Evolutionary conservation across 768 basidiomycete genomes (phyloP), one percentile per base, ranked within the genome.

Genomic region (Lactarius sanguifluus): DNA sequence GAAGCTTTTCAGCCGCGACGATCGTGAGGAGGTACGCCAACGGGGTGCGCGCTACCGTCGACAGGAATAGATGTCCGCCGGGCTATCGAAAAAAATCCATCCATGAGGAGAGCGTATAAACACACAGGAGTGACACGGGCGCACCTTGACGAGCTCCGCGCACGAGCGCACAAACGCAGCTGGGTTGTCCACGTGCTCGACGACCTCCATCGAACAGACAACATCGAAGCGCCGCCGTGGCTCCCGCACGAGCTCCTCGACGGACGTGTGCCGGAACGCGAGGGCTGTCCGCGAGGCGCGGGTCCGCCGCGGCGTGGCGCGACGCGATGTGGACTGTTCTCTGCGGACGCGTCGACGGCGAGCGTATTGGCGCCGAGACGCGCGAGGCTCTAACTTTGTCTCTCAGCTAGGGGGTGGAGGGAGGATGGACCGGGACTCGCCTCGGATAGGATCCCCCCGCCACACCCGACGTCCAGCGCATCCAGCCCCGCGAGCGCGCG

Each of bases 141-240:
- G 50, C 69, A 94, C 96, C 80, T 97, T 98, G 70, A 96, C 85
- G 36, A 98, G 83, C 65, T 89, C 82, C 0, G 91, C 91, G 70
- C 94, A 90, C 45, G 89, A 86, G 34, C 84, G 80, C 58, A 99
- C 82, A 76, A 99, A 99, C 8, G 83, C 81, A 7, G 85, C 81
- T 1, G 97, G 96, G 72, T 96, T 89, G 74, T 97, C 92, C 59
- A 99, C 97, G 73, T 99, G 97, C 78, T 99, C 97, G 36, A 99
- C 75, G 9, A 99, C 96, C 76, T 99, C 97, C 93, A 98, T 93
- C 12, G 95, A 91, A 74, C 94, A 97, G 16, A 99, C 95, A 23
- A 95, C 84, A 75, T 98, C 96, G 74, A 89, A 98, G 60, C 85
- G 85, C 71, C 81, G 82, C 71, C 81, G 82, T 16, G 83, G 75